Conservation (phyloP, 1,284 basidiomycete genomes). For the Singerocomus inundabilis region DNA sequence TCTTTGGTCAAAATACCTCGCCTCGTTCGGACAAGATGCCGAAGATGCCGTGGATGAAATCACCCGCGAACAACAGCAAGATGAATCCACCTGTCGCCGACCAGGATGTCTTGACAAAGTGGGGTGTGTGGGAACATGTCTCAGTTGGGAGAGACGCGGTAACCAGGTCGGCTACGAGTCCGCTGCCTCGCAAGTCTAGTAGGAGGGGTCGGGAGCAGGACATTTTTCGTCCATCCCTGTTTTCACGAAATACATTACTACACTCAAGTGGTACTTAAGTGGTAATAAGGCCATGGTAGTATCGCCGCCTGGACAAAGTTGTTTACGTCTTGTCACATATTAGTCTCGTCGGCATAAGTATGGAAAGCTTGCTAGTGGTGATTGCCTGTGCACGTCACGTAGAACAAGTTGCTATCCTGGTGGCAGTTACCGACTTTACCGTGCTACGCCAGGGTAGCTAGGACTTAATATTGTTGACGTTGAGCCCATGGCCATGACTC, state of each 20-base stretch:
- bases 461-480: too few relatives aligned
- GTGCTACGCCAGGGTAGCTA: too few relatives aligned
- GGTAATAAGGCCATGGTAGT: background rate
- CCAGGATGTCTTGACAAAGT: slow-evolving; percentile 21
- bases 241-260: background rate
- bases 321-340: background rate
- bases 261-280: background rate
- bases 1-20: slow-evolving; percentile 13
- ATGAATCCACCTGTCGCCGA: background rate
- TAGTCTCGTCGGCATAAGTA: background rate
- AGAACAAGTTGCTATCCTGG: too few relatives aligned
- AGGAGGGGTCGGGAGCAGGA: background rate
- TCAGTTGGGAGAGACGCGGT: background rate
- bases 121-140: slow-evolving; percentile 25
- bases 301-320: too few relatives aligned
- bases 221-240: slow-evolving; percentile 1
- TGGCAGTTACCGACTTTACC: too few relatives aligned
- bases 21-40: slow-evolving; percentile 4
- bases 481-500: too few relatives aligned
- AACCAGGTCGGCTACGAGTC: background rate
- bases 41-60: slow-evolving; percentile 3
- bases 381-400: too few relatives aligned
- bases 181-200: background rate
- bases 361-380: too few relatives aligned
- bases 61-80: background rate